Evolutionary conservation across 805 yeast genomes (phyloP), one percentile per base, ranked within the genome.

Genomic region (Lachancea quebecensis): DNA sequence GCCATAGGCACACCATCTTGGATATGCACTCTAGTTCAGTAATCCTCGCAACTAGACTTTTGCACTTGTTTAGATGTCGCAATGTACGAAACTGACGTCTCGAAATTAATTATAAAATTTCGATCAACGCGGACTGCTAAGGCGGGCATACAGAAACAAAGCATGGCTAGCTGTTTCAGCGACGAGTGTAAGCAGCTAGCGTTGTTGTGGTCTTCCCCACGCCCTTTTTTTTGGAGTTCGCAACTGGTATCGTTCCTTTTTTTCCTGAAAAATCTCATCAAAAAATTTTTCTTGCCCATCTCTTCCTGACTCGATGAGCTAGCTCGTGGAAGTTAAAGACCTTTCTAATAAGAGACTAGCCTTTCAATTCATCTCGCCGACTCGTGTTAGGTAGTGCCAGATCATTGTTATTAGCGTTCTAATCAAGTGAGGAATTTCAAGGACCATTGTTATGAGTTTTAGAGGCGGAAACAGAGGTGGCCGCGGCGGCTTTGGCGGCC

Each of bases 401-500:
- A 30, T 11, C 33, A 30, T 30, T 30, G 33, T 30, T 21, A 21
- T 21, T 35, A 35, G 37, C 39, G 29, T 28, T 15, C 39, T 40
- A 25, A 33, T 33, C 10, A 36, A 36, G 12, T 31, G 15, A 11
- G 25, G 32, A 25, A 21, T 2, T 21, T 21, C 16, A 32, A 15
- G 32, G 15, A 28, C 4, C 7, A 33, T 14, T 15, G 38, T n/a
- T 36, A 70, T 70, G 74, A 69, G 70, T 58, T 64, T 63, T 48
- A 65, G 71, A 64, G 70, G 69, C 39, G 65, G 64, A 46, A 50
- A 62, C 56, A 65, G 68, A 41, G 65, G 66, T 40, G 50, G 80
- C 54, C 66, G 72, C 50, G 67, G 75, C 46, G 66, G 67, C 40
- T 54, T 62, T 45, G 69, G 69, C 48, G 67, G 68, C 43, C 68